These are phyloP conservation scores for Spergularia bocconei DNA, from an alignment of 148 eudicot species.

Conservation along the genomic window DNA sequence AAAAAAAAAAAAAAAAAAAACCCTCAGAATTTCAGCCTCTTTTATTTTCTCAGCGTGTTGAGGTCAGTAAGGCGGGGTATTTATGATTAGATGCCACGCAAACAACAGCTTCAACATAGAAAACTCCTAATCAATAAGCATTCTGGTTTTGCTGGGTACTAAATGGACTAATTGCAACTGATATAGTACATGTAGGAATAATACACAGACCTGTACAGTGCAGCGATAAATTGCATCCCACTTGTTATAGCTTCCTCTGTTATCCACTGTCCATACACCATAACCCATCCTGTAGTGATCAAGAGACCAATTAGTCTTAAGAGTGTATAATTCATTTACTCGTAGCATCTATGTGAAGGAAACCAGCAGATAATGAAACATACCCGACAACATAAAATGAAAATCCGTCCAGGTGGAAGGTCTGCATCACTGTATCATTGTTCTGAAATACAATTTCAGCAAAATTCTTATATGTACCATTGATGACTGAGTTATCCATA, in stretches of 20 bases:
- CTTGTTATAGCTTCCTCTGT: conserved; percentile 61
- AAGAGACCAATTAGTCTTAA: conserved; percentile 1
- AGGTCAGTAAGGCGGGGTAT: no score
- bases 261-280: conserved; percentile 83
- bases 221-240: conserved; percentile 93
- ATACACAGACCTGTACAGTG: conserved; percentile 65
- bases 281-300: conserved; percentile 66
- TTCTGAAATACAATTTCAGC: conserved; percentile 78
- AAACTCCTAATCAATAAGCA: neutral
- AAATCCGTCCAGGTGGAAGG: conserved; percentile 85
- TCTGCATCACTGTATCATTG: conserved; percentile 85
- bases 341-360: neutral
- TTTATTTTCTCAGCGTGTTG: no score
- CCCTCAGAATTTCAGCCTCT: no score
- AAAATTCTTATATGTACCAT: conserved; percentile 81
- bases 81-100: no score
- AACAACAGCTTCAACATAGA: neutral
- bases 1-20: no score
- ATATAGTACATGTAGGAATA: neutral
- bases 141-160: neutral
- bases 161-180: neutral
- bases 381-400: conserved; percentile 96
- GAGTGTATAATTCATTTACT: neutral
- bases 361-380: conserved; percentile 1
- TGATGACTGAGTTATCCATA: conserved; percentile 60